Percentiles rank a stretch among this genome's conserved stretches.
These are phyloP conservation scores for Hansenula lynferdii DNA, from an alignment of 1,139 yeast species.

Conservation along the genomic window DNA sequence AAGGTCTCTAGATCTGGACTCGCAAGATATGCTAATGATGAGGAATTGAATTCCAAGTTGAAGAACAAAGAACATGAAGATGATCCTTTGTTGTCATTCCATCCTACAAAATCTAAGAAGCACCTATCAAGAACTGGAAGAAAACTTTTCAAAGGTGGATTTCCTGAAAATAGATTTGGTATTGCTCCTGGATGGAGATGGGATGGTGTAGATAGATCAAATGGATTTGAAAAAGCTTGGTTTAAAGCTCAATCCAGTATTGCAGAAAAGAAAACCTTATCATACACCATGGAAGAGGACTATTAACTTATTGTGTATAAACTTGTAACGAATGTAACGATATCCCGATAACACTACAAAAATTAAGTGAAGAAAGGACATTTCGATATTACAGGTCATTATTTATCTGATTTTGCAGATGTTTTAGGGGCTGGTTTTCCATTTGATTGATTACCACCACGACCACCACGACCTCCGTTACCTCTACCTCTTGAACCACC, in stretches of 20 bases:
- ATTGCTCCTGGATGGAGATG: conserved; percentile 79
- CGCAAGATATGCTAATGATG: conserved; percentile 32
- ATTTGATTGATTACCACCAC: conserved; percentile 3
- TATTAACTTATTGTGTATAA: conserved; percentile 9
- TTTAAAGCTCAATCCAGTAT: conserved; percentile 49
- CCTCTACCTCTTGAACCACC: conserved; percentile 25
- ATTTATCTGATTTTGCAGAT: neutral
- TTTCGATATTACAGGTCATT: no score
- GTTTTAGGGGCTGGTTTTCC: neutral
- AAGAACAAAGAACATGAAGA: conserved; percentile 40
- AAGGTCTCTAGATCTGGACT: conserved; percentile 27
- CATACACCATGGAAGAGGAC: conserved; percentile 36
- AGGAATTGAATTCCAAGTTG: conserved; percentile 32
- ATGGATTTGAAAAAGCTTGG: conserved; percentile 78
- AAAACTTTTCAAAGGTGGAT: conserved; percentile 43
- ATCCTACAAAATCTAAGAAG: conserved; percentile 16
- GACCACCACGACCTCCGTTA: conserved; percentile 27
- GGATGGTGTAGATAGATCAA: conserved; percentile 92
- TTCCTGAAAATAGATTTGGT: conserved; percentile 67
- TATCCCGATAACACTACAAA: no score
- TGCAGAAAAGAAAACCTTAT: conserved; percentile 30
- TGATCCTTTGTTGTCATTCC: conserved; percentile 63
- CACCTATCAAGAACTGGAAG: conserved; percentile 29
- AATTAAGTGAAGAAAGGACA: no score
- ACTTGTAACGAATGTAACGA: neutral